Evolutionary conservation across 2,329 filamentous ascomycete genomes (phyloP).

Genomic region (Aspergillus novofumigatus): DNA sequence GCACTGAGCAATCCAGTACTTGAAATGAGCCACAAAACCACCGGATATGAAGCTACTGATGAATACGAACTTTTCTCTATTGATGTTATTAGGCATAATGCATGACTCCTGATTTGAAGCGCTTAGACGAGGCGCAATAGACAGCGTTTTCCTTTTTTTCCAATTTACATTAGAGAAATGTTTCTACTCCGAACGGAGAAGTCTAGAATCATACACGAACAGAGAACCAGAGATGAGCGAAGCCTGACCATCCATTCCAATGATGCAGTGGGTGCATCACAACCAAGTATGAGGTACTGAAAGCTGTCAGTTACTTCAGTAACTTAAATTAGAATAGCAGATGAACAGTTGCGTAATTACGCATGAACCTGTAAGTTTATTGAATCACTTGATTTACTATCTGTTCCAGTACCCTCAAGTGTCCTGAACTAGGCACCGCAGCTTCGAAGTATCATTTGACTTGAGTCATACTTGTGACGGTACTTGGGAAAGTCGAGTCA

Average conservation of each 20-base stretch:
- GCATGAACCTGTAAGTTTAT: neutral
- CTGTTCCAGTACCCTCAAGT: neutral
- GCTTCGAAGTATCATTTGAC: no score
- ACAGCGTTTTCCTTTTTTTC: no score
- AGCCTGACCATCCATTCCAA: neutral
- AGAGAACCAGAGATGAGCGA: neutral
- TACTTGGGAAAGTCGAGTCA: no score
- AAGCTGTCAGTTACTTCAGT: neutral
- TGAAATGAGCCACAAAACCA: neutral
- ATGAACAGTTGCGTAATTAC: neutral
- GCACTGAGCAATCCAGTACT: neutral
- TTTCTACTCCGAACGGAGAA: neutral
- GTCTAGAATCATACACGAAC: neutral
- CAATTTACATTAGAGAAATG: no score
- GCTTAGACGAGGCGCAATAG: no score
- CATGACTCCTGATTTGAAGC: neutral
- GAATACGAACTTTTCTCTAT: neutral
- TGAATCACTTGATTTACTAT: neutral
- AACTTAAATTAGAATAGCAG: neutral
- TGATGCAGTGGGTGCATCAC: neutral
- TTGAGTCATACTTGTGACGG: no score
- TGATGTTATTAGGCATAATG: neutral
- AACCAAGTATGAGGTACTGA: neutral
- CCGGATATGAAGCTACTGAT: neutral
- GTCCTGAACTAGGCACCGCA: no score